These are phyloP conservation scores for Fragaria ananassa DNA, from an alignment of 306 rosid species.

Conservation along the genomic window DNA sequence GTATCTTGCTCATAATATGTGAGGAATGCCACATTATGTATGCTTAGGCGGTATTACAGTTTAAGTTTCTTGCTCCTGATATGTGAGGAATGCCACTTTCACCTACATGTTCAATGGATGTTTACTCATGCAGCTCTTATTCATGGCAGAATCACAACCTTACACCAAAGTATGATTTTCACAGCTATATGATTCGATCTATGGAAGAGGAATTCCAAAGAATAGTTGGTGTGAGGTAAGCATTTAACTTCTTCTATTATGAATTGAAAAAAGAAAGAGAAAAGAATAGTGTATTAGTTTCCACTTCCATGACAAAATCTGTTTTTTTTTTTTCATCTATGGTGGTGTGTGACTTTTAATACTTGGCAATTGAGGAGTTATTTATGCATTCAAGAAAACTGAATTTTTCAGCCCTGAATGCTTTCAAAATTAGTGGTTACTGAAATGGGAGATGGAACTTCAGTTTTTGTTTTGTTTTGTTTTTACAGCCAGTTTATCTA, in stretches of 20 bases:
- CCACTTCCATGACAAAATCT: not conserved
- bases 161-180: conserved; percentile 71
- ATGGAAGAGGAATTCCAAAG: conserved; percentile 98
- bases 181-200: conserved; percentile 95
- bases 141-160: conserved; percentile 88
- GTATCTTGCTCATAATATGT: not conserved
- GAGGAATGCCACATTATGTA: not conserved
- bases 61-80: not conserved
- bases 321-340: not conserved
- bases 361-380: not conserved
- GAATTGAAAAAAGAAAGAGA: not conserved
- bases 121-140: conserved; percentile 24
- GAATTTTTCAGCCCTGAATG: not conserved
- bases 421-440: not conserved
- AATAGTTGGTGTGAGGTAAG: conserved; percentile 97
- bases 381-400: not conserved
- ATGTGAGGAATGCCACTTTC: not conserved
- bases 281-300: not conserved
- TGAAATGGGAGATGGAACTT: not conserved
- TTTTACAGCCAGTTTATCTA: not conserved
- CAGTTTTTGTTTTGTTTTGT: not conserved
- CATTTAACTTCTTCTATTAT: conserved; percentile 1
- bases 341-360: not conserved
- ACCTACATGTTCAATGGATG: conserved; percentile 13
- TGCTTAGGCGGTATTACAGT: not conserved